phyloP scores from a whole-genome alignment of 1,284 basidiomycete species.

The Marasmius tenuissimus region DNA sequence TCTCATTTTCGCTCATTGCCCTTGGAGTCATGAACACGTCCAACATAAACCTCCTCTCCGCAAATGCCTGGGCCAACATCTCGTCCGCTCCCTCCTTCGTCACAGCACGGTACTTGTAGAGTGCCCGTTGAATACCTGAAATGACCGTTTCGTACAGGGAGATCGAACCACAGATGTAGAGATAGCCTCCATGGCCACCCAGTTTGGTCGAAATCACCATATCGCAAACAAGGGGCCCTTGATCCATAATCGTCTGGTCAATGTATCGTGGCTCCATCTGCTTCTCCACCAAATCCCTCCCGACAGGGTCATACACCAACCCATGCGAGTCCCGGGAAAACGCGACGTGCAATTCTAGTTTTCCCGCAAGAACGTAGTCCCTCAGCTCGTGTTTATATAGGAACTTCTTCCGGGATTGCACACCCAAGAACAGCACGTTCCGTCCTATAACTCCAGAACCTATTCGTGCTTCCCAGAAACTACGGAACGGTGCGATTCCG shows the following conservation, averaged over 20 bases:
- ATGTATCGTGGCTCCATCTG: slow-evolving; percentile 11
- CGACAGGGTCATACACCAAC: slow-evolving; percentile 9
- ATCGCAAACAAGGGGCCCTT: slow-evolving; percentile 9
- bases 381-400: slow-evolving; percentile 12
- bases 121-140: slow-evolving; percentile 7
- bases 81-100: slow-evolving; percentile 11
- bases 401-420: slow-evolving; percentile 11
- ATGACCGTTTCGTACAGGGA: slow-evolving; percentile 14
- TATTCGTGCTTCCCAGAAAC: slow-evolving; percentile 12
- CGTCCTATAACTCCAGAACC: slow-evolving; percentile 9
- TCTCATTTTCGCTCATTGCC: slow-evolving; percentile 10
- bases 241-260: slow-evolving; percentile 9
- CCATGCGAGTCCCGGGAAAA: slow-evolving; percentile 9
- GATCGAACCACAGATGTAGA: slow-evolving; percentile 9
- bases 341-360: slow-evolving; percentile 11
- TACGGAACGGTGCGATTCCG: slow-evolving; percentile 12
- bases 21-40: slow-evolving; percentile 13
- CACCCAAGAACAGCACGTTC: slow-evolving; percentile 11
- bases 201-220: slow-evolving; percentile 12
- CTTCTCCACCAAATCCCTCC: slow-evolving; percentile 11
- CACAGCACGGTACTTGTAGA: slow-evolving; percentile 11
- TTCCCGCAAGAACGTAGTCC: slow-evolving; percentile 5
- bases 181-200: slow-evolving; percentile 9
- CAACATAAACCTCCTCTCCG: slow-evolving; percentile 12
- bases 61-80: slow-evolving; percentile 11